These are phyloP conservation scores for Papilionanthe hybrid DNA, from an alignment of 116 monocot species.

Conservation along the genomic window DNA sequence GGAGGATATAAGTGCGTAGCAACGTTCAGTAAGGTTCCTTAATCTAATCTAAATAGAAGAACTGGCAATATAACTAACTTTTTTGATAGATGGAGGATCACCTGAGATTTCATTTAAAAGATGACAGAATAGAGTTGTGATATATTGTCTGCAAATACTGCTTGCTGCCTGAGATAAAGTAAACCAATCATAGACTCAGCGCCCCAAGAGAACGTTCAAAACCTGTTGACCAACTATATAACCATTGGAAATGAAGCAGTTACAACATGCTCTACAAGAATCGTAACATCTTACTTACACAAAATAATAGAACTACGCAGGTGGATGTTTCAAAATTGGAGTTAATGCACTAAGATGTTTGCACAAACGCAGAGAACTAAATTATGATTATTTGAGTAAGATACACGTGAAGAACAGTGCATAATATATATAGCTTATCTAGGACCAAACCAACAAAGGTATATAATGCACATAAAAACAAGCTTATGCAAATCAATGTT, in stretches of 20 bases:
- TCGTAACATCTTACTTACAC: neutral
- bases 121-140: constrained; percentile 50
- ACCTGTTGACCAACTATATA: neutral
- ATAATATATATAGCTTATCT: no score
- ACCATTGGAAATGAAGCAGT: neutral
- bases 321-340: neutral
- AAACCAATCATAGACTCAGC: neutral
- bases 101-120: constrained; percentile 79
- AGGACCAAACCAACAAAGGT: no score
- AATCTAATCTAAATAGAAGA: neutral
- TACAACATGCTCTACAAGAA: neutral
- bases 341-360: neutral
- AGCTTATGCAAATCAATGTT: no score
- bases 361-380: neutral
- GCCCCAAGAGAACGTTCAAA: neutral
- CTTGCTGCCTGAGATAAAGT: constrained; percentile 50
- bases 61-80: neutral
- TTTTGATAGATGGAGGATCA: constrained; percentile 15
- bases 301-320: neutral
- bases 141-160: constrained; percentile 54
- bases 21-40: neutral
- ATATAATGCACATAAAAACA: no score
- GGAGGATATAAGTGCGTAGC: neutral
- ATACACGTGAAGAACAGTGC: no score
- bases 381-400: neutral